Percentiles rank a stretch among this genome's conserved stretches.
Evolutionary conservation across 2,329 filamentous ascomycete species (phyloP).

Genomic region (Aureobasidium sp.): DNA sequence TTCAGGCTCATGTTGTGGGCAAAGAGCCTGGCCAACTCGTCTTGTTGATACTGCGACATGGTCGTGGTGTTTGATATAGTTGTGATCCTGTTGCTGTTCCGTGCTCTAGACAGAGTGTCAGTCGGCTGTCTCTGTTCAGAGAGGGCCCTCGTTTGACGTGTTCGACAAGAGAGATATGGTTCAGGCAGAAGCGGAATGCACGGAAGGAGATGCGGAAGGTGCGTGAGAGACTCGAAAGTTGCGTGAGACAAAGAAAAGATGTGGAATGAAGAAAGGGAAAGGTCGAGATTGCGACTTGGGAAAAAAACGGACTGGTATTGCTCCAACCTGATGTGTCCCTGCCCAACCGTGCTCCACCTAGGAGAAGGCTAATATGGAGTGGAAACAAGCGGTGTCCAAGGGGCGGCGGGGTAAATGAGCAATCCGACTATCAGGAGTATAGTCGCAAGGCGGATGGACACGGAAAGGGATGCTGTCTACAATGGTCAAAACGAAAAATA

Average conservation of each 20-base stretch:
- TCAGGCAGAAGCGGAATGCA: constrained; percentile 20
- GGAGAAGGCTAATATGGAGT: constrained; percentile 10
- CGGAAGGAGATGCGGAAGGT: constrained; percentile 20
- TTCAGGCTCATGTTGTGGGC: constrained; percentile 64
- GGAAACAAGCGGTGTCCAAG: constrained; percentile 14
- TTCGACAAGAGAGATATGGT: constrained; percentile 33
- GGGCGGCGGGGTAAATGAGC: constrained; percentile 13
- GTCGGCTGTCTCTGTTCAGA: constrained; percentile 1
- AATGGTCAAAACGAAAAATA: background rate
- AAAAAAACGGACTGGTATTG: constrained; percentile 12
- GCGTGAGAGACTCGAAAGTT: background rate
- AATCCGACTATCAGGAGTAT: background rate
- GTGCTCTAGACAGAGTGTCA: constrained; percentile 33
- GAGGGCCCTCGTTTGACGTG: constrained; percentile 36
- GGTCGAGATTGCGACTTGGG: background rate
- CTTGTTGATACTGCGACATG: constrained; percentile 56
- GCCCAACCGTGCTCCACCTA: constrained; percentile 12
- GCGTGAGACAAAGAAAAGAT: background rate
- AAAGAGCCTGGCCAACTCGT: constrained; percentile 78
- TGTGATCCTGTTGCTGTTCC: constrained; percentile 28
- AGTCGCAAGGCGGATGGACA: background rate
- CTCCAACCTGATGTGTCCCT: constrained; percentile 11
- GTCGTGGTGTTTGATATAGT: constrained; percentile 27
- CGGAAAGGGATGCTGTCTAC: background rate
- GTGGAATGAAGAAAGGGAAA: background rate